A percentile compares a stretch with the other conserved stretches of the same genome.
These are phyloP conservation scores for Rhodamnia argentea DNA, from an alignment of 345 rosid genomes.

Conservation along the genomic window DNA sequence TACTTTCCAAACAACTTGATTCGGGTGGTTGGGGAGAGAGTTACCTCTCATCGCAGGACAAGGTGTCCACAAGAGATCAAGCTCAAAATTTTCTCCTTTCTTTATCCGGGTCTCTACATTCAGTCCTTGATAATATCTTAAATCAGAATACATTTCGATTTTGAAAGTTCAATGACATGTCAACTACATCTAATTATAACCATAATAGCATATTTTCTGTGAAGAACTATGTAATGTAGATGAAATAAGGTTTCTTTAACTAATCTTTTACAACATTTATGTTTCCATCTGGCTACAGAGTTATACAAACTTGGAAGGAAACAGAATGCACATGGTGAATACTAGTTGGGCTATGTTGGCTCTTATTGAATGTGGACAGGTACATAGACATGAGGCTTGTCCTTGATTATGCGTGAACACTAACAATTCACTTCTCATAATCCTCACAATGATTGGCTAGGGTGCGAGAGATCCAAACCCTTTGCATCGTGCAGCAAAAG, in stretches of 20 bases:
- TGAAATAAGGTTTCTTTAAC: neutral
- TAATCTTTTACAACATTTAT: neutral
- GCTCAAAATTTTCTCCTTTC: neutral
- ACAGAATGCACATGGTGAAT: constrained; percentile 38
- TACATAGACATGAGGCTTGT: neutral
- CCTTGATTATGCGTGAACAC: neutral
- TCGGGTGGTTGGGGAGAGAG: constrained; percentile 80
- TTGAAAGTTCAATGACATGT: neutral
- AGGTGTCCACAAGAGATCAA: constrained; percentile 8
- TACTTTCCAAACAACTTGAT: constrained; percentile 43
- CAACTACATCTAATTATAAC: neutral
- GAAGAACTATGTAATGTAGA: neutral
- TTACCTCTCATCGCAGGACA: constrained; percentile 46
- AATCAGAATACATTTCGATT: neutral
- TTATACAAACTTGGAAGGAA: constrained; percentile 35
- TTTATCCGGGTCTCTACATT: neutral
- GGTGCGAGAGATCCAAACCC: constrained; percentile 44
- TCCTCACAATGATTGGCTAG: constrained; percentile 1
- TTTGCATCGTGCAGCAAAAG: constrained; percentile 45
- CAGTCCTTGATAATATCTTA: neutral
- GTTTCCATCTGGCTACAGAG: constrained; percentile 8
- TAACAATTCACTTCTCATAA: neutral
- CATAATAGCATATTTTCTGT: neutral
- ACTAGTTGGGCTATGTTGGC: constrained; percentile 70
- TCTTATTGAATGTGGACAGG: constrained; percentile 67